These are phyloP conservation scores for Auriculariales sp. DNA, from an alignment of 768 basidiomycete genomes.

Conservation along the genomic window DNA sequence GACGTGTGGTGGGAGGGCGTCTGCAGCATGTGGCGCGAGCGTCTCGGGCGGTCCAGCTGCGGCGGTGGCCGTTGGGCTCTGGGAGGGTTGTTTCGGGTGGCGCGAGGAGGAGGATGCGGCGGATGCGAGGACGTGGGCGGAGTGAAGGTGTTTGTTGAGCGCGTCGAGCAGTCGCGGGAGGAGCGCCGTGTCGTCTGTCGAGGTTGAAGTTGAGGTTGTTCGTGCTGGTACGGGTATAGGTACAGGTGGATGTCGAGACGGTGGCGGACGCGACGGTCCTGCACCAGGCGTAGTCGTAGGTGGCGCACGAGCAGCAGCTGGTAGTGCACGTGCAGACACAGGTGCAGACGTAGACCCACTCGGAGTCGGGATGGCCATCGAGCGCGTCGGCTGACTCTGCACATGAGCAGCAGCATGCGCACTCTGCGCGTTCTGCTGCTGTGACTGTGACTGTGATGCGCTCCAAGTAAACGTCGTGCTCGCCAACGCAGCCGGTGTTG, in stretches of 20 bases:
- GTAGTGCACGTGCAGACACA: not conserved
- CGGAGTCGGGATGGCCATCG: not conserved
- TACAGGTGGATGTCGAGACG: not conserved
- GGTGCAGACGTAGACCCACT: not conserved
- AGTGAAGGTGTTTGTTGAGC: too few species aligned
- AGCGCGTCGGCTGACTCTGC: not conserved
- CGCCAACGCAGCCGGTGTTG: not conserved
- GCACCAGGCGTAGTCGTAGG: not conserved
- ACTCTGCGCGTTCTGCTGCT: not conserved
- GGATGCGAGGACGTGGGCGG: too few species aligned
- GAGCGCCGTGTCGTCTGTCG: too few species aligned
- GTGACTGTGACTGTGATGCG: not conserved
- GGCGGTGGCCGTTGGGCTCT: conserved; percentile 35
- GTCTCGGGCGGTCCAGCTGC: not conserved
- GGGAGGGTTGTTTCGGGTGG: conserved; percentile 37
- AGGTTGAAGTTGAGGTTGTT: not conserved
- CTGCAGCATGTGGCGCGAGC: too few species aligned
- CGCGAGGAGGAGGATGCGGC: too few species aligned
- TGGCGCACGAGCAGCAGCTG: not conserved
- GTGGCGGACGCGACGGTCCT: not conserved
- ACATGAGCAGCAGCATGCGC: too few species aligned
- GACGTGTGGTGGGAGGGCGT: conserved; percentile 39
- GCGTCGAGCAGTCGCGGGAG: not conserved
- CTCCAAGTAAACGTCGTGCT: not conserved
- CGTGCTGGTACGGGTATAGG: not conserved